Conservation (phyloP, 1,284 basidiomycete species). For the Ustilago hordei region DNA sequence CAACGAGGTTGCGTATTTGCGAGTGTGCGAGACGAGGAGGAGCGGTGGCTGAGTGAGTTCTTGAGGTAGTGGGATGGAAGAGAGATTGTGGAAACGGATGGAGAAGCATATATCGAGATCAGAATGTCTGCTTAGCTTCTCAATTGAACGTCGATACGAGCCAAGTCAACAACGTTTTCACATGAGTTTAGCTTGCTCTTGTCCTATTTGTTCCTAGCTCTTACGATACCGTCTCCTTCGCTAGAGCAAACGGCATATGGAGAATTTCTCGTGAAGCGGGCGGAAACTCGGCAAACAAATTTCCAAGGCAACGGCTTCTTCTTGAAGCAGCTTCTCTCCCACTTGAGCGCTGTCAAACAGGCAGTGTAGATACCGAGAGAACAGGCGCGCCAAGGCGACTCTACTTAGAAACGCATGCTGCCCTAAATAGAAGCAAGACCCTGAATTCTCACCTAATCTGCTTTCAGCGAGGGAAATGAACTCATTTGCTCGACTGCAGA, state of each 20-base stretch:
- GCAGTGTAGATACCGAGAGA: background rate
- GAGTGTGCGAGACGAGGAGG: background rate
- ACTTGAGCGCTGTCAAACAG: background rate
- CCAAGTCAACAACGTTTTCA: background rate
- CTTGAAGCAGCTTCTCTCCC: constrained; percentile 9
- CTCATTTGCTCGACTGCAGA: background rate
- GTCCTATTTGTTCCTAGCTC: constrained; percentile 25
- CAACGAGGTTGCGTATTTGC: background rate
- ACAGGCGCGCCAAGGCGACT: constrained; percentile 6
- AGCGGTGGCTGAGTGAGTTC: background rate
- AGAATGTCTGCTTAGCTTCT: background rate
- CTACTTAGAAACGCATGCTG: constrained; percentile 24
- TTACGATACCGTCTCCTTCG: constrained; percentile 7
- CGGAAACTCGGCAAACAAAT: constrained; percentile 7
- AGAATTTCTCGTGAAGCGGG: background rate
- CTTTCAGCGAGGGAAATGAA: background rate
- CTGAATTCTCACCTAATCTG: constrained; percentile 38
- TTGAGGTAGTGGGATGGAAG: background rate
- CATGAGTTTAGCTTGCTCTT: constrained; percentile 9
- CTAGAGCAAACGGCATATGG: background rate
- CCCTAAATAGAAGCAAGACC: constrained; percentile 18
- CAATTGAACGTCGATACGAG: constrained; percentile 2
- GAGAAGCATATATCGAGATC: constrained; percentile 1
- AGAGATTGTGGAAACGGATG: background rate
- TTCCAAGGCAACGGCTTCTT: background rate